phyloP scores from a whole-genome alignment of 371 early-diverging fungal genomes.

The Mortierella polycephala region DNA sequence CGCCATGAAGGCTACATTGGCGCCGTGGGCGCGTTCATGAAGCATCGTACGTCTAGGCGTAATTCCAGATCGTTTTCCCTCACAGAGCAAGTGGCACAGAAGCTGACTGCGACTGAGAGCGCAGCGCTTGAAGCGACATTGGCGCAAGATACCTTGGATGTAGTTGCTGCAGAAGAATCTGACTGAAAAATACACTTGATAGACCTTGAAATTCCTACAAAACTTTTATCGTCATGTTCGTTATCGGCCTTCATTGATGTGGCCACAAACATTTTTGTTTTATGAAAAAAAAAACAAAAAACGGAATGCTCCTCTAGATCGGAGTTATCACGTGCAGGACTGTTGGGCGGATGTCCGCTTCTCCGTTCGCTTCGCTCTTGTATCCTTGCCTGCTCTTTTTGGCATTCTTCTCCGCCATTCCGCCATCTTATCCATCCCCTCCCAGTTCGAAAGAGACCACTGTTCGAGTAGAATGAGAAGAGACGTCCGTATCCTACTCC shows the following conservation, averaged over 20 bases:
- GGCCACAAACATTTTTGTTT: background rate
- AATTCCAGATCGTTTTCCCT: slow-evolving; percentile 51
- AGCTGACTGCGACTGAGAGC: slow-evolving; percentile 23
- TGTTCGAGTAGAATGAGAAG: slow-evolving; percentile 73
- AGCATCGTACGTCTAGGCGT: slow-evolving; percentile 50
- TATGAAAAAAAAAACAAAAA: too few species aligned
- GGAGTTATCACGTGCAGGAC: too few species aligned
- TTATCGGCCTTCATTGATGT: background rate
- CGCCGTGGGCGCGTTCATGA: slow-evolving; percentile 91
- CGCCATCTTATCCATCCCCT: background rate
- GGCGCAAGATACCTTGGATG: slow-evolving; percentile 53
- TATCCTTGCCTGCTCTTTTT: background rate
- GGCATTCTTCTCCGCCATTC: background rate
- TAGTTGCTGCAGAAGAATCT: slow-evolving; percentile 44
- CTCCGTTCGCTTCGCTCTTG: background rate
- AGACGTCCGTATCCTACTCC: slow-evolving; percentile 89
- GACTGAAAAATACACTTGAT: slow-evolving; percentile 17
- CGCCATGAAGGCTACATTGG: slow-evolving; percentile 98
- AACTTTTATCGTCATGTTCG: background rate
- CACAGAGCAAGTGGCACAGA: slow-evolving; percentile 42
- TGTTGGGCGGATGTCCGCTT: too few species aligned
- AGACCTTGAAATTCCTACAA: background rate
- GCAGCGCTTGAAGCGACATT: slow-evolving; percentile 38
- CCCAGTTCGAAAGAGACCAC: background rate
- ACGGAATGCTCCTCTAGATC: too few species aligned